Conservation (phyloP, 257 asterid species). For the Solanum boliviense region DNA sequence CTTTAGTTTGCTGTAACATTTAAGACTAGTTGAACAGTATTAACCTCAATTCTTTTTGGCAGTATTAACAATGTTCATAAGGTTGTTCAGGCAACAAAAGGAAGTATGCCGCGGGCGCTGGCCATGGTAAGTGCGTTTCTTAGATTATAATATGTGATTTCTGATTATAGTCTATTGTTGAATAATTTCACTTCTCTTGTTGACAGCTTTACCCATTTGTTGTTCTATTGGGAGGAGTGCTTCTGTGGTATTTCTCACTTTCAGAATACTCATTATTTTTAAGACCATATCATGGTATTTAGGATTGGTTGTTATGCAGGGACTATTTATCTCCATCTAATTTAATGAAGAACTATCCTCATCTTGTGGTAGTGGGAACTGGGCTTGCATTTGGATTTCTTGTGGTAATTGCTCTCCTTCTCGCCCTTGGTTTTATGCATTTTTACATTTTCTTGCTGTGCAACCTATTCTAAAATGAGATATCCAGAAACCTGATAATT, state of each 20-base stretch:
- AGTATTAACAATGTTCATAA: constrained; percentile 57
- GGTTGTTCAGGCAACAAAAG: constrained; percentile 74
- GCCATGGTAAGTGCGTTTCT: constrained; percentile 53
- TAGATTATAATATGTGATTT: not conserved
- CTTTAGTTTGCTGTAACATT: constrained; percentile 5
- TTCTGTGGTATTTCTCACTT: constrained; percentile 47
- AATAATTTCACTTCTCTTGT: constrained; percentile 7
- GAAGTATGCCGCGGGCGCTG: constrained; percentile 73
- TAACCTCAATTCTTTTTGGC: constrained; percentile 19
- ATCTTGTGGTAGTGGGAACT: constrained; percentile 54
- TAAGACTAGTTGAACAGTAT: not conserved
- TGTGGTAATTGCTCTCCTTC: constrained; percentile 51
- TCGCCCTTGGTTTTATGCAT: not conserved
- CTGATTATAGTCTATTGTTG: not conserved
- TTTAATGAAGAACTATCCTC: constrained; percentile 57
- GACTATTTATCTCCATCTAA: constrained; percentile 73
- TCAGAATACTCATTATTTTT: not conserved
- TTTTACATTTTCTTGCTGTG: not conserved
- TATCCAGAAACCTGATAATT: not conserved
- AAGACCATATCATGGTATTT: not conserved
- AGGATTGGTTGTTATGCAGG: constrained; percentile 32
- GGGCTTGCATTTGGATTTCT: constrained; percentile 96
- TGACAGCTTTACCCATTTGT: constrained; percentile 71
- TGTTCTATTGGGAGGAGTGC: constrained; percentile 69
- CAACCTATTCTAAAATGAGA: not conserved